Base-by-base conservation (phyloP, 345 rosid genomes). In the Rhizophora mangle region DNA sequence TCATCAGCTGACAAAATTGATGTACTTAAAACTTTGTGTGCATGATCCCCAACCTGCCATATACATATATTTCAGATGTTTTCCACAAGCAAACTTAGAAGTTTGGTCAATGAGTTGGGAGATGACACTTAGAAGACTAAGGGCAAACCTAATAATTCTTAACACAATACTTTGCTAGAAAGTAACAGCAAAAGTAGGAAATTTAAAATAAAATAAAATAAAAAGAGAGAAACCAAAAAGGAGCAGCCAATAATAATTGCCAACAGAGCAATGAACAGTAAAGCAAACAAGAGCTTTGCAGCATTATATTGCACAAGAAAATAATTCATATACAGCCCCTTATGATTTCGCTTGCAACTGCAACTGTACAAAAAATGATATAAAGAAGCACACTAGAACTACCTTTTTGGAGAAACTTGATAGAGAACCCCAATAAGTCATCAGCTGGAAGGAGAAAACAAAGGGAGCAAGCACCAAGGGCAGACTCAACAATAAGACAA, bases 361-460 rank as follows among this genome's bases (percentile, higher is more conserved):
- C 65, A 75, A 78, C 84, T 84, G 82, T 80, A 84, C 87, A 75
- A 32, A 58, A 70, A 67, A 72, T 65, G 53, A 61, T 69, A 70
- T 11, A 30, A 68, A 81, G 67, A 76, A 73, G 73, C 64, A 43
- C 78, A 65, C 78, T 76, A 71, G 26, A 68, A 69, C 82, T 79
- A 81, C 80, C 81, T 77, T 61, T 68, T 26, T 60, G 54, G 67
- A 36, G 72, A 70, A 66, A 67, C 61, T 63, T 74, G 78, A 78
- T 61, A 77, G 63, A 72, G 71, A 73, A 78, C 72, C 72, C 64
- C 71, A 29, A 64, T 26, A 22, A 63, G 75, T 72, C 59, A 73
- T 79, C 72, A 79, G 71, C 63, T 37, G 74, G 70, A 73, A 68
- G 62, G 61, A 65, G 77, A 68, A 77, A 62, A 55, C 51, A 49